A percentile compares a stretch with the other conserved stretches of the same genome.
These are phyloP conservation scores for Forsythia viridissima DNA, from an alignment of 257 asterid genomes.

Conservation along the genomic window DNA sequence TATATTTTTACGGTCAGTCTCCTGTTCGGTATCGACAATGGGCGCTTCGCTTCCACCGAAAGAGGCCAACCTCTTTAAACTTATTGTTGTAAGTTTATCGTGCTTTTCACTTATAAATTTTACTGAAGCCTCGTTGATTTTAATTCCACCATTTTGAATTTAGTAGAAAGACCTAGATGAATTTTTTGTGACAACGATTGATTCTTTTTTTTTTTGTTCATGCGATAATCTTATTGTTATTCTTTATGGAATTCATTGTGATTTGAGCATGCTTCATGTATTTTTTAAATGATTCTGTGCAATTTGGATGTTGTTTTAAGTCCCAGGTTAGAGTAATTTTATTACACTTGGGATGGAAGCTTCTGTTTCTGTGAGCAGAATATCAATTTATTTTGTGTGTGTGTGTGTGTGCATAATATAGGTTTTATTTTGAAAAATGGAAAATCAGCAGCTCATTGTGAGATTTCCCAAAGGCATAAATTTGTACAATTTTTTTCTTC, in stretches of 20 bases:
- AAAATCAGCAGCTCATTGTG: background rate
- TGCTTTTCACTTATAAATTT: constrained; percentile 16
- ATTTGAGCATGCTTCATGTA: background rate
- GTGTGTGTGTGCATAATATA: background rate
- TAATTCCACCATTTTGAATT: constrained; percentile 10
- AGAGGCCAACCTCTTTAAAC: constrained; percentile 98
- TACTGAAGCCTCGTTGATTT: background rate
- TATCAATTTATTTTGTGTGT: background rate
- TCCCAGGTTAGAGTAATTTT: background rate
- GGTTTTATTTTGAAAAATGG: background rate
- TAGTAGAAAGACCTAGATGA: constrained; percentile 42
- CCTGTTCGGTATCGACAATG: constrained; percentile 46
- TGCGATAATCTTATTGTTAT: background rate
- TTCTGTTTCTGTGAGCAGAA: background rate
- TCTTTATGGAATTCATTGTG: background rate
- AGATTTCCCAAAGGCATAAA: background rate
- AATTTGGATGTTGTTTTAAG: background rate
- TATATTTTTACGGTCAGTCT: constrained; percentile 15
- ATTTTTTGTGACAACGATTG: background rate
- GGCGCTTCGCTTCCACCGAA: constrained; percentile 96
- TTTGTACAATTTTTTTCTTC: background rate
- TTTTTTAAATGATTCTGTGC: background rate
- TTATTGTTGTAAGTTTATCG: constrained; percentile 83
- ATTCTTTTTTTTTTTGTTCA: background rate
- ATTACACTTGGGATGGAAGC: background rate